Evolutionary conservation across 2,329 filamentous ascomycete genomes (phyloP).

Genomic region (Trichoderma semiorbis): DNA sequence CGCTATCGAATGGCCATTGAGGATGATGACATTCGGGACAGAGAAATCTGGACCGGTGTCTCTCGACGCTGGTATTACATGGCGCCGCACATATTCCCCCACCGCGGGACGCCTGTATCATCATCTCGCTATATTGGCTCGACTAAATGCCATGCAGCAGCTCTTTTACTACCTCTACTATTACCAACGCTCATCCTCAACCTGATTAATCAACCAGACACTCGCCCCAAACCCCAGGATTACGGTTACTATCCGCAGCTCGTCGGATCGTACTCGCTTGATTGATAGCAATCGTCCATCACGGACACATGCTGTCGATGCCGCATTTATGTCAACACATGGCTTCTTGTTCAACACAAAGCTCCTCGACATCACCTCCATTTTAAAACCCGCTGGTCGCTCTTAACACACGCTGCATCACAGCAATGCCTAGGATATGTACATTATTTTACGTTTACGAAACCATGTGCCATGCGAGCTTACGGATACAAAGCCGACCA

Average conservation of each 20-base stretch:
- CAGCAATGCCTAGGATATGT: neutral
- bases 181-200: constrained; percentile 44
- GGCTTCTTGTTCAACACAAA: neutral
- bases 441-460: neutral
- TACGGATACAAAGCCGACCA: neutral
- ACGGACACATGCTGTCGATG: neutral
- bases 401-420: neutral
- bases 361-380: neutral
- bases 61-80: constrained; percentile 80
- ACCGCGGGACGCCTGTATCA: constrained; percentile 78
- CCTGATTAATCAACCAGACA: constrained; percentile 55
- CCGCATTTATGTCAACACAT: neutral
- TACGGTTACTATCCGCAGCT: constrained; percentile 55
- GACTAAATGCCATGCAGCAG: constrained; percentile 67
- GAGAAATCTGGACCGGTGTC: constrained; percentile 75
- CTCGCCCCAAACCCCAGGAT: constrained; percentile 62
- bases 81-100: constrained; percentile 70
- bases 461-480: neutral
- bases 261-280: constrained; percentile 55
- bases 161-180: constrained; percentile 59
- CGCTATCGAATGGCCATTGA: constrained; percentile 71
- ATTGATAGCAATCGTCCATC: constrained; percentile 43
- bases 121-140: constrained; percentile 75
- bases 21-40: constrained; percentile 71
- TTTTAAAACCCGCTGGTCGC: neutral